Evolutionary conservation across 2,329 filamentous ascomycete genomes (phyloP), one percentile per base, ranked within the genome.

Genomic region (Hyphodiscus sp.): DNA sequence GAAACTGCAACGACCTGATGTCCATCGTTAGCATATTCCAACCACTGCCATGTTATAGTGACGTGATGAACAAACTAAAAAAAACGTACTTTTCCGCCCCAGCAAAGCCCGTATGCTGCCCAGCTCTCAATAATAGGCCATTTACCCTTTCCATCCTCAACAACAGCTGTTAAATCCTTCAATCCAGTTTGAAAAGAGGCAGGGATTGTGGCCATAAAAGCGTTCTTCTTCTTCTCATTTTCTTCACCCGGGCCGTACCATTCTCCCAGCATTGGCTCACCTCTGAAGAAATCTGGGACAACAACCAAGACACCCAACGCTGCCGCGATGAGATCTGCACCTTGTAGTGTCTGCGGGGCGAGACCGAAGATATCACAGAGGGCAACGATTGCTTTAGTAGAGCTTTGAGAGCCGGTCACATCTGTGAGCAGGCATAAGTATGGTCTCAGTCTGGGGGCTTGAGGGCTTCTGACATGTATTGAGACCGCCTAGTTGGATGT

Each of bases 281-380:
- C 91, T 54, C 87, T 79, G 75, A 96, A 95, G 78, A 89, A 91
- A 73, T 96, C 91, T 18, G 91, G 91, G 57, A 96, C 91, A 71
- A 91, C 87, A 62, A 96, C 87, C 61, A 84, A 82, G 70, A 72
- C 67, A 20, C 50, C 48, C 63, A 80, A 74, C 54, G 75, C 73
- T 49, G 71, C 70, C 42, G 80, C 75, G 15, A 86, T 71, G 56
- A 80, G 85, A 64, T 89, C 85, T 54, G 82, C 82, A 29, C 85
- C 86, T 67, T 88, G 84, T 2, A 87, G 60, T 7, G 83, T 86
- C 70, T 88, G 85, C 26, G 81, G 77, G 61, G 80, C 84, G 76
- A 84, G 80, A 60, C 85, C 83, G 64, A 86, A 86, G 67, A 86
- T 81, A 69, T 88, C 85, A 43, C 61, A 63, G 65, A 86, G 76